A percentile compares a stretch with the other conserved stretches of the same genome.
These are phyloP conservation scores for Silene noctiflora DNA, from an alignment of 179 eudicot species.

Conservation along the genomic window DNA sequence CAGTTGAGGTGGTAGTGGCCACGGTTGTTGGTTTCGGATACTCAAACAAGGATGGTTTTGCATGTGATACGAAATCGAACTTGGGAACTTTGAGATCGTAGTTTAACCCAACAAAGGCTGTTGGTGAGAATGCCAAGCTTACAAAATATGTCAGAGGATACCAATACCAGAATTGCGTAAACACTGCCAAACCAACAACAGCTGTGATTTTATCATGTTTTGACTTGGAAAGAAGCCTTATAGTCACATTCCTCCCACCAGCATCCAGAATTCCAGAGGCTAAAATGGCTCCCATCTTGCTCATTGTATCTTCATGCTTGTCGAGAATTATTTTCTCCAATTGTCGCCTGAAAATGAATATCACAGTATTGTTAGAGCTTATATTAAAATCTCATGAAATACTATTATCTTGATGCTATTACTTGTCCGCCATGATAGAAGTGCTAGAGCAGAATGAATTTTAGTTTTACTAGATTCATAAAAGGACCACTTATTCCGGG, in stretches of 20 bases:
- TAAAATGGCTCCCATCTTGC: conserved; percentile 99
- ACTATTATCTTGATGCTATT: not conserved
- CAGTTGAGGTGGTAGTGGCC: conserved; percentile 71
- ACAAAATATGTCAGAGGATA: conserved; percentile 92
- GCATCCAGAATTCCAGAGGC: conserved; percentile 98
- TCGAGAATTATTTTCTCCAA: conserved; percentile 91
- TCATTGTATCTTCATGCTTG: conserved; percentile 99
- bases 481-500: no score
- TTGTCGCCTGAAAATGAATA: conserved; percentile 57
- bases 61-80: conserved; percentile 77
- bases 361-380: not conserved
- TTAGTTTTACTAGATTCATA: no score
- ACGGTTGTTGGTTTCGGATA: conserved; percentile 87
- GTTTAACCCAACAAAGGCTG: conserved; percentile 87
- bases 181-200: conserved; percentile 91
- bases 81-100: conserved; percentile 86
- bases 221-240: conserved; percentile 80
- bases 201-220: conserved; percentile 94
- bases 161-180: conserved; percentile 99
- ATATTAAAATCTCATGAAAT: no score
- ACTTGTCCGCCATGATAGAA: no score
- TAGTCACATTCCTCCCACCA: conserved; percentile 97
- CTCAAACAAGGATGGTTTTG: conserved; percentile 93
- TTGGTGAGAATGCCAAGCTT: conserved; percentile 90
- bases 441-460: no score